Conservation (phyloP, 495 filamentous ascomycete genomes). For the Melanomma pulvis-pyrius region DNA sequence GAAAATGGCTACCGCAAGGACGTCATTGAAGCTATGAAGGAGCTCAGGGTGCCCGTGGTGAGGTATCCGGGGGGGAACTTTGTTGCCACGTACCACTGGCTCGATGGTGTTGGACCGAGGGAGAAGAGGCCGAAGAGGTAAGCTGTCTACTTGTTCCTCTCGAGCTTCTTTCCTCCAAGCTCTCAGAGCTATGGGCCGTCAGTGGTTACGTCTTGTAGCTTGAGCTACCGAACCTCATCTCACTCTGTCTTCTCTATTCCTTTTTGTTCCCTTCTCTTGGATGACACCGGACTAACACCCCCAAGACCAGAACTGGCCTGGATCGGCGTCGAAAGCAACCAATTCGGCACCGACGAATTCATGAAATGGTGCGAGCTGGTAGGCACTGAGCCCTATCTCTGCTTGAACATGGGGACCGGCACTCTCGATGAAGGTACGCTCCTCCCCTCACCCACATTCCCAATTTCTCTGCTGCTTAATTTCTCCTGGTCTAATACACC, state of each 20-base stretch:
- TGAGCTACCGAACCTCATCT: no score
- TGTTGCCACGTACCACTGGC: conserved; percentile 80
- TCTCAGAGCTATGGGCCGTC: not conserved
- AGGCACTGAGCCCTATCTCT: conserved; percentile 72
- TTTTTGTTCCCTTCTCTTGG: not conserved
- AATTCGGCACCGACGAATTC: conserved; percentile 83
- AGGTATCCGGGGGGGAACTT: conserved; percentile 83
- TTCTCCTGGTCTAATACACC: not conserved
- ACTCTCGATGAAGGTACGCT: conserved; percentile 68
- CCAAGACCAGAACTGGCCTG: conserved; percentile 71
- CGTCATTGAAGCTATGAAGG: conserved; percentile 68
- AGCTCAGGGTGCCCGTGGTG: conserved; percentile 72
- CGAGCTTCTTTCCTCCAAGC: no score
- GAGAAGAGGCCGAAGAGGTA: conserved; percentile 63
- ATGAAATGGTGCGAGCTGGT: conserved; percentile 74
- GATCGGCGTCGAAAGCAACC: conserved; percentile 72
- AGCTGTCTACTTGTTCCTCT: not conserved
- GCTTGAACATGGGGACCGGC: conserved; percentile 74
- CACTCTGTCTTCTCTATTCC: not conserved
- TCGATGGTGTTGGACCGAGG: conserved; percentile 73
- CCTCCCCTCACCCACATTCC: not conserved
- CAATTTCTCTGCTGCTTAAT: not conserved
- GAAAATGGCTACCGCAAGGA: conserved; percentile 75
- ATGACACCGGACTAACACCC: not conserved
- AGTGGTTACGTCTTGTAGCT: no score